Percentiles rank a stretch among this genome's conserved stretches.
Conservation (phyloP, 345 rosid species). For the Citrus hindsii region DNA sequence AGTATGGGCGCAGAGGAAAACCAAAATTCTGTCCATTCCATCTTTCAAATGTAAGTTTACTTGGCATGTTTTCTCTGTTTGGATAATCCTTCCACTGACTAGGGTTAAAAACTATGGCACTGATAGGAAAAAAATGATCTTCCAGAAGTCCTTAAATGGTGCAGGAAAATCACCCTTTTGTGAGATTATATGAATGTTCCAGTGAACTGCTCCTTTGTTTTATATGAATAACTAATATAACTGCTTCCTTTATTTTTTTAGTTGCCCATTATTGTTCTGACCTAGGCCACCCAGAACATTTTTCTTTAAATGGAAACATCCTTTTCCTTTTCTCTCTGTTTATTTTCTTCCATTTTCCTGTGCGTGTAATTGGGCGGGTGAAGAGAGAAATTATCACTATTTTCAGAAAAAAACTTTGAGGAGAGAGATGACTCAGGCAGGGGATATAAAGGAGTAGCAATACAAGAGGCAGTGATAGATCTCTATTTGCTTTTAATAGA, state of each 20-base stretch:
- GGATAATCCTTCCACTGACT: neutral
- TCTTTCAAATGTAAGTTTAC: slow-evolving; percentile 62
- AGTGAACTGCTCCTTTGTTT: neutral
- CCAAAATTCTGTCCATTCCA: slow-evolving; percentile 88
- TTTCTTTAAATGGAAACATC: neutral
- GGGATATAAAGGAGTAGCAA: neutral
- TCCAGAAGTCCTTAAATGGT: neutral
- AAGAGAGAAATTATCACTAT: neutral
- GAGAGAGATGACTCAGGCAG: neutral
- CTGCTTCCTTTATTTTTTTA: neutral
- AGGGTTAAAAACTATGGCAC: neutral
- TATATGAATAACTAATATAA: neutral
- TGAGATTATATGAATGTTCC: neutral
- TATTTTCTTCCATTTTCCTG: neutral
- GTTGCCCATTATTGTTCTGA: neutral
- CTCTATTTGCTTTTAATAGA: neutral
- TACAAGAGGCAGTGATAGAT: neutral
- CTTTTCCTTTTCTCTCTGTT: neutral
- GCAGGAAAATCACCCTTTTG: neutral
- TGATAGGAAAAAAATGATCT: neutral
- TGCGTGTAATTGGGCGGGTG: neutral
- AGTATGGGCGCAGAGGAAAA: slow-evolving; percentile 88
- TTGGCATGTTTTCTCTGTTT: neutral
- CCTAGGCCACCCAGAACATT: neutral
- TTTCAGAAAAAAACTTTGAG: neutral